A percentile compares a stretch with the other conserved stretches of the same genome.
Conservation (phyloP, 2,329 filamentous ascomycete genomes). For the Tympanopsis confertula region DNA sequence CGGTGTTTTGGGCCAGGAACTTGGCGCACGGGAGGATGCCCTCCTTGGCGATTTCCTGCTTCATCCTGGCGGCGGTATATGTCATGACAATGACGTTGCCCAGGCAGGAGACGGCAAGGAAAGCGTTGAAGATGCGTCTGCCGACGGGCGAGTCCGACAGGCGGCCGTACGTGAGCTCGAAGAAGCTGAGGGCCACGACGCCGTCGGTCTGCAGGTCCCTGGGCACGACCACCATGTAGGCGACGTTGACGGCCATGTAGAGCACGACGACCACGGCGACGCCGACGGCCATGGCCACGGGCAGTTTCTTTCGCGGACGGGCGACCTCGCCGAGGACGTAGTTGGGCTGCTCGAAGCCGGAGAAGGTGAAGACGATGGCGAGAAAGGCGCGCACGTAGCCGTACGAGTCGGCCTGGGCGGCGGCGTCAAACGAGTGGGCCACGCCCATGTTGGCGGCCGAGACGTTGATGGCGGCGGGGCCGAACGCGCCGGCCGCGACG, state of each 20-base stretch:
- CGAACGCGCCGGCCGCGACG: conserved; percentile 15
- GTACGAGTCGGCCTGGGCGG: conserved; percentile 12
- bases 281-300: conserved; percentile 15
- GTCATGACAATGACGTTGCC: conserved; percentile 47
- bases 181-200: conserved; percentile 19
- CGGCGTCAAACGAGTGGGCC: conserved; percentile 11
- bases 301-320: conserved; percentile 17
- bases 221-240: conserved; percentile 26
- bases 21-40: conserved; percentile 37
- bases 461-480: conserved; percentile 10
- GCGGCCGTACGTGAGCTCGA: conserved; percentile 16
- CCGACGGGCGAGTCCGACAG: conserved; percentile 14
- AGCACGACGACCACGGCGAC: conserved; percentile 16
- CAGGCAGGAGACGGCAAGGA: conserved; percentile 39
- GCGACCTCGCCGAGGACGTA: conserved; percentile 20
- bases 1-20: conserved; percentile 29
- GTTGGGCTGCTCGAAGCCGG: conserved; percentile 24
- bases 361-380: conserved; percentile 26
- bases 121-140: conserved; percentile 28
- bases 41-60: conserved; percentile 50
- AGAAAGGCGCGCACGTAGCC: conserved; percentile 26
- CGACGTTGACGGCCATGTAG: conserved; percentile 23
- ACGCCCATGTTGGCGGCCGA: conserved; percentile 13
- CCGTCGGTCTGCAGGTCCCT: conserved; percentile 8
- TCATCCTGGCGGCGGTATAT: conserved; percentile 40